Percentiles rank a stretch among this genome's conserved stretches.
phyloP scores from a whole-genome alignment of 305 asterid species.

The Solanum chacoense region DNA sequence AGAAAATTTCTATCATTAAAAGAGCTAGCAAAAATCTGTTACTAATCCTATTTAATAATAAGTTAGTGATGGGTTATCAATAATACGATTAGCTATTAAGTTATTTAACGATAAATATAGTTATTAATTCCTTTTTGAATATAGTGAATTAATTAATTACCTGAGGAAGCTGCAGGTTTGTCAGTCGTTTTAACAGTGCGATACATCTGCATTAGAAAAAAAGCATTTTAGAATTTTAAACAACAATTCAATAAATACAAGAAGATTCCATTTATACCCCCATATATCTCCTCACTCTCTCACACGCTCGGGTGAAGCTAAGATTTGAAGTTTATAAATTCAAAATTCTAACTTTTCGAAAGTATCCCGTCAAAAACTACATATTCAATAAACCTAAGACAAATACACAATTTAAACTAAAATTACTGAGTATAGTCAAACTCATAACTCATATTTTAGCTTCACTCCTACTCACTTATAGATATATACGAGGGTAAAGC shows the following conservation, averaged over 20 bases:
- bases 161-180: conserved; percentile 86
- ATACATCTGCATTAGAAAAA: conserved; percentile 64
- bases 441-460: neutral
- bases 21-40: neutral
- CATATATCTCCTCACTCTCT: neutral
- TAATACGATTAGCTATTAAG: neutral
- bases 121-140: neutral
- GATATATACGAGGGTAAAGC: neutral
- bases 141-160: conserved; percentile 21
- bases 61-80: neutral
- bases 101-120: neutral
- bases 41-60: neutral
- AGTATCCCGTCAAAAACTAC: neutral
- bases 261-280: neutral
- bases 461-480: neutral
- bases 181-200: conserved; percentile 86
- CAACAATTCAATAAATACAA: neutral
- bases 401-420: neutral
- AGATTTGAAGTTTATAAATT: neutral
- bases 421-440: neutral
- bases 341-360: neutral
- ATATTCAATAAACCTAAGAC: neutral
- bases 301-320: neutral
- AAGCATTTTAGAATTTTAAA: neutral
- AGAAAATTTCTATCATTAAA: neutral